Evolutionary conservation across 306 rosid species (phyloP), one percentile per base, ranked within the genome.

Genomic region (Casuarina cunninghamiana): DNA sequence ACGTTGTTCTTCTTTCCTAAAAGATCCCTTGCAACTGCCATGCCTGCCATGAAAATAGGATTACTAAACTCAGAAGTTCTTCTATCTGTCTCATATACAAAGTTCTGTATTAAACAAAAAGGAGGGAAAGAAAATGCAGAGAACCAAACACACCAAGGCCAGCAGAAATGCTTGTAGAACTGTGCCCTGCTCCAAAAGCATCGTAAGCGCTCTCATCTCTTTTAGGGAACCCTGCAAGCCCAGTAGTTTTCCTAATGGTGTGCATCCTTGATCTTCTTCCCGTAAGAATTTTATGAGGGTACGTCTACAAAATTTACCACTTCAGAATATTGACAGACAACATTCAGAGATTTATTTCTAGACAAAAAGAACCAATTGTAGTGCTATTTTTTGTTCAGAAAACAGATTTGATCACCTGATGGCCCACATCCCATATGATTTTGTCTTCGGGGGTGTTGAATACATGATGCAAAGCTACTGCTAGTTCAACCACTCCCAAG

Each of bases 361-460:
- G 15, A 16, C 17, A 16, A 17, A 39, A 5, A 11, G 46, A 42
- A 6, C 38, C n/a, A 6, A 5, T 7, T 62, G 35, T 37, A 0
- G 0, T 9, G 65, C 41, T 26, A 5, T 21, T 55, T 13, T 3
- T 9, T 16, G 15, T 16, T 66, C 21, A 66, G 50, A 43, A 41
- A 66, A 66, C 42, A 66, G 78, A 68, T 26, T 66, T 3, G 57
- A 6, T 26, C 16, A 92, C 98, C 90, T 92, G 98, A 87, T 95
- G 98, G 5, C 98, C 98, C 77, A 95, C 97, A 83, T 95, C 98
- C 98, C 98, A 95, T 50, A 92, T 87, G 76, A 95, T 91, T 80
- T 91, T 95, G 81, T 95, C 96, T 35, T 91, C 85, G 10, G 97
- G 97, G 46, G 97, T 86, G 86, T 83, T 77, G 88, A 95, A 92